Base-by-base conservation (phyloP, 116 monocot species). In the Papilionanthe hybrid region DNA sequence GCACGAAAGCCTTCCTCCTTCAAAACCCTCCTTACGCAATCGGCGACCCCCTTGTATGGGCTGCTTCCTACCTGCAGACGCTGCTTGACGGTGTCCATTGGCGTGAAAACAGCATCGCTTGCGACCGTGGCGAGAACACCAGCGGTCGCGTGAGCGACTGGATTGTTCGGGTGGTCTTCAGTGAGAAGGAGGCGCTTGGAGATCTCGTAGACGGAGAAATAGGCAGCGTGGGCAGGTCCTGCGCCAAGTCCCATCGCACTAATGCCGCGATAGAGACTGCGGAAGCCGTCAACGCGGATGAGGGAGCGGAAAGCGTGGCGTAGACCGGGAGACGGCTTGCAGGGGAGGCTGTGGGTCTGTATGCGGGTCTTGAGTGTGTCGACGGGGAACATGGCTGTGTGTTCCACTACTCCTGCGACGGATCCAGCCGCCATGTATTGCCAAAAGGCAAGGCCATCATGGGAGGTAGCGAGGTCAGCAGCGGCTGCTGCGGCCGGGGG, bases 1-100 rank as follows among this genome's bases (percentile, higher is more conserved):
- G 91, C 94, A 45, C 91, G 32, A 4, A 83, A 10, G 23, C 98
- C 98, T 63, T 96, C 96, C 80, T 96, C 96, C 79, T 87, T 78
- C 60, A 90, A 25, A 55, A 96, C 89, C 75, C 89, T 87, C 81
- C 58, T 72, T 20, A 96, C 65, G 80, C 96, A 96, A 72, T 96
- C 93, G 55, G 28, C 65, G 2, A 93, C 89, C 8, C 96, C 96
- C 60, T 82, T 86, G 79, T 96, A 96, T n/a, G 96, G 96, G 71
- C 96, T 96, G 22, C 80, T 84, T 49, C 72, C 63, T 18, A 99
- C 87, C 92, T 99, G 99, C 78, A 99, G 77, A 77, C 99, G 78
- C 85, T 99, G 99, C 90, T 99, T 99, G 30, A 99, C 95, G 9
- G 91, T 92, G 43, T 95, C 99, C 90, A 99, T 95, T 13, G 99